Conservation (phyloP, 2,329 filamentous ascomycete genomes). For the Fusarium nodosum region DNA sequence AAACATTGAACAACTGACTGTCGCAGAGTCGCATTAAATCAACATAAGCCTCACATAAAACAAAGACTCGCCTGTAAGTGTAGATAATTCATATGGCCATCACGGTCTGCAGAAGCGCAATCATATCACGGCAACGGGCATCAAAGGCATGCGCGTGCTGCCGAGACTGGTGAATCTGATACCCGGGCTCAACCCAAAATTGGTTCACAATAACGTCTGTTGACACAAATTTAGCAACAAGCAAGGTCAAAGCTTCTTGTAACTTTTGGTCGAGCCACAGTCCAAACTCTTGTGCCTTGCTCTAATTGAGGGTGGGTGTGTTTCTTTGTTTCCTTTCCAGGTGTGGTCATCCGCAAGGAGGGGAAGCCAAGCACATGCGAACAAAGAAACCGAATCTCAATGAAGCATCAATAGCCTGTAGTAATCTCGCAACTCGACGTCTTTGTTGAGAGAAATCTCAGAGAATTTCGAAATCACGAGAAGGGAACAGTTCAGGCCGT, state of each 20-base stretch:
- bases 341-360: constrained; percentile 20
- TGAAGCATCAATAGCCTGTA: background rate
- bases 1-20: background rate
- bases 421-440: background rate
- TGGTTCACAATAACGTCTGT: constrained; percentile 36
- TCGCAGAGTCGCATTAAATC: background rate
- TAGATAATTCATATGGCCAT: too few relatives aligned
- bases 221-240: constrained; percentile 33
- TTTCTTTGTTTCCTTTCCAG: constrained; percentile 28
- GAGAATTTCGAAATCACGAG: constrained; percentile 18
- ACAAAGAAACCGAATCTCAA: constrained; percentile 31
- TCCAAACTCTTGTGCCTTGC: background rate
- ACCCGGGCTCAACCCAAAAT: constrained; percentile 16
- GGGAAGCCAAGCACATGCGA: constrained; percentile 7
- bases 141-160: background rate
- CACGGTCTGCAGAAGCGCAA: background rate
- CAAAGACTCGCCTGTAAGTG: rapidly evolving
- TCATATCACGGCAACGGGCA: background rate
- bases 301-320: background rate
- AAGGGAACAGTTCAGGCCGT: background rate
- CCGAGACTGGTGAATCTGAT: background rate
- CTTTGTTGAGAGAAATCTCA: constrained; percentile 23
- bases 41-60: rapidly evolving
- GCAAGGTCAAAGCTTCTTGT: constrained; percentile 1
- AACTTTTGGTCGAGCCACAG: background rate